These are phyloP conservation scores for Thraustochytrium striatum DNA, from an alignment of 352 stramenopile genomes.

Conservation along the genomic window DNA sequence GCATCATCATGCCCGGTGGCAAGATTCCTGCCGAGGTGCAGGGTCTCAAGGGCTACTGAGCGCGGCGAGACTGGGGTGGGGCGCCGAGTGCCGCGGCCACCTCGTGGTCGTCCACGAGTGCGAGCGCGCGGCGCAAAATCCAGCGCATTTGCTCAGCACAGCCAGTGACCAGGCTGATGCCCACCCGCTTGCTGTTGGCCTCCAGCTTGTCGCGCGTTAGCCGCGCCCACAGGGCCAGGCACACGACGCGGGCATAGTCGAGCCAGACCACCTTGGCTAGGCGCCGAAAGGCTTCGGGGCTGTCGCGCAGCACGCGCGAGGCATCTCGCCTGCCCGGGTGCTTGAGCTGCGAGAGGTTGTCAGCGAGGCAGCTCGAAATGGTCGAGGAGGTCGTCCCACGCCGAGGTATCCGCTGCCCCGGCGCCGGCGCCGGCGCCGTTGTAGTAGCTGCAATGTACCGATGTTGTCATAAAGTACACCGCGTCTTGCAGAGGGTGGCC, in stretches of 20 bases:
- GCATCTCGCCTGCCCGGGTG: not conserved
- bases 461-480: conserved; percentile 47
- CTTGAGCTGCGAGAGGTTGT: not conserved
- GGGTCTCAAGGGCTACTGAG: too few relatives aligned
- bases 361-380: not conserved
- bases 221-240: not conserved
- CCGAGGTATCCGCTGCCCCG: too few relatives aligned
- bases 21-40: conserved; percentile 1
- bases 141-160: conserved; percentile 8
- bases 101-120: not conserved
- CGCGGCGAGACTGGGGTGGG: too few relatives aligned
- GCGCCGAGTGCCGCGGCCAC: too few relatives aligned
- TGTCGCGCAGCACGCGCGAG: not conserved
- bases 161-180: conserved; percentile 38
- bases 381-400: not conserved
- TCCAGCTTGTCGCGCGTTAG: conserved; percentile 11
- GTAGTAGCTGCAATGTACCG: too few relatives aligned
- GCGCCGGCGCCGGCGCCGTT: too few relatives aligned
- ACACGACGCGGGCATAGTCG: conserved; percentile 24
- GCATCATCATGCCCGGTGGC: not conserved
- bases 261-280: conserved; percentile 12
- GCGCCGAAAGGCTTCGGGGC: not conserved
- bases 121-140: not conserved
- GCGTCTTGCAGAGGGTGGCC: conserved; percentile 38
- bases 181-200: not conserved